phyloP scores from a whole-genome alignment of 257 asterid genomes.

The Agastache rugosa region DNA sequence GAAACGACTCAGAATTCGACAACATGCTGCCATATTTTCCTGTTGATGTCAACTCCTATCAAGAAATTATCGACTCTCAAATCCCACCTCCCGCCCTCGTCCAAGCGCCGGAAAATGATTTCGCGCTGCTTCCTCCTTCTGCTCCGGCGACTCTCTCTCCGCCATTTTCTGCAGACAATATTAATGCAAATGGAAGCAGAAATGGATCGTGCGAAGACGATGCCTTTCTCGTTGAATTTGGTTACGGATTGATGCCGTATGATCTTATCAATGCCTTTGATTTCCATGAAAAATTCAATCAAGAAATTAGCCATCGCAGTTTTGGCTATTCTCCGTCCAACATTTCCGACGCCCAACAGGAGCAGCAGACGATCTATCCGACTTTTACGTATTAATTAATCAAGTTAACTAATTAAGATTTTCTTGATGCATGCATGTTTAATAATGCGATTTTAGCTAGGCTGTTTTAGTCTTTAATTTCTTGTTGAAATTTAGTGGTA shows the following conservation, averaged over 20 bases:
- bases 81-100: constrained; percentile 41
- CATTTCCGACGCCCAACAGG: too few relatives aligned
- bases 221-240: constrained; percentile 18
- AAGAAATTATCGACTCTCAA: constrained; percentile 29
- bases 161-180: constrained; percentile 33
- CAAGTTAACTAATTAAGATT: not conserved
- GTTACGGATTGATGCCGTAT: constrained; percentile 12
- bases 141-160: constrained; percentile 29
- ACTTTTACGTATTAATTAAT: not conserved
- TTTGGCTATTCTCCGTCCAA: not conserved
- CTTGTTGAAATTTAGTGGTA: not conserved
- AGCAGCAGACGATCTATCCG: not conserved
- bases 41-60: constrained; percentile 14
- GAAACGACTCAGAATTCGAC: not conserved
- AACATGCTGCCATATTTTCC: constrained; percentile 32
- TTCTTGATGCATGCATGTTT: not conserved
- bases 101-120: constrained; percentile 37
- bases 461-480: not conserved
- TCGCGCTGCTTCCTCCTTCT: constrained; percentile 8
- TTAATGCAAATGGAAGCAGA: constrained; percentile 18
- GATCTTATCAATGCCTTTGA: constrained; percentile 12
- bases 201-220: constrained; percentile 8
- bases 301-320: not conserved
- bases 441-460: not conserved
- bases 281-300: not conserved